These are phyloP conservation scores for Euphrasia arctica DNA, from an alignment of 305 asterid species.

Conservation along the genomic window DNA sequence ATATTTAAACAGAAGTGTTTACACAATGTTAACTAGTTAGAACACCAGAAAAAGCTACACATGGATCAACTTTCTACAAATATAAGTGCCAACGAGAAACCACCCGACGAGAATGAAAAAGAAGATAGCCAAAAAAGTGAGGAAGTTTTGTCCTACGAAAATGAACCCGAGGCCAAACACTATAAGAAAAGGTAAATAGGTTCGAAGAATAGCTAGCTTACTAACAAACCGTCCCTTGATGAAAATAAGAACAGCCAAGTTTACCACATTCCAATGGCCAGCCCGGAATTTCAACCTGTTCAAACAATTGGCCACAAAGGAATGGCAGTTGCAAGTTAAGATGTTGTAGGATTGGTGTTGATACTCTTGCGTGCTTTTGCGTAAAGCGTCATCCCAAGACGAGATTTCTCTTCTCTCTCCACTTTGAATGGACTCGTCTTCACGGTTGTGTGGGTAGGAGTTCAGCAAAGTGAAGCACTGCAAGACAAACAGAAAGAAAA, in stretches of 20 bases:
- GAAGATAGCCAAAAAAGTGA: constrained; percentile 51
- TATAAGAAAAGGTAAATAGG: constrained; percentile 60
- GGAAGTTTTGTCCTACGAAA: constrained; percentile 30
- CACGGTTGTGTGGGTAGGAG: constrained; percentile 31
- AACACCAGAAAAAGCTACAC: constrained; percentile 37
- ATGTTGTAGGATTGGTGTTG: constrained; percentile 88
- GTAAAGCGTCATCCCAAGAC: constrained; percentile 76
- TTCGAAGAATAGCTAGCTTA: constrained; percentile 46
- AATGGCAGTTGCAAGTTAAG: constrained; percentile 94
- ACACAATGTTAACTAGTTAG: no score
- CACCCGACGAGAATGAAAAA: constrained; percentile 63
- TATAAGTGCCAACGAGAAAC: constrained; percentile 81
- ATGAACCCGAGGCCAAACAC: constrained; percentile 51
- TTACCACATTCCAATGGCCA: constrained; percentile 84
- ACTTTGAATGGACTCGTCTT: constrained; percentile 23
- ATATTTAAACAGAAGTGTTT: no score
- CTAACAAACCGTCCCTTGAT: constrained; percentile 65
- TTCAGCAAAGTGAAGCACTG: constrained; percentile 56
- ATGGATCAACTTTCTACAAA: constrained; percentile 59
- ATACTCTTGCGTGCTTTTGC: constrained; percentile 74
- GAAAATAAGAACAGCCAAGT: constrained; percentile 63
- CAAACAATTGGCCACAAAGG: constrained; percentile 81
- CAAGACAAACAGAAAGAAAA: constrained; percentile 5
- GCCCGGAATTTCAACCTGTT: constrained; percentile 69
- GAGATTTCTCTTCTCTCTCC: constrained; percentile 33